Base-by-base conservation (phyloP, 176 grass and related monocot genomes). In the Pharus latifolius region DNA sequence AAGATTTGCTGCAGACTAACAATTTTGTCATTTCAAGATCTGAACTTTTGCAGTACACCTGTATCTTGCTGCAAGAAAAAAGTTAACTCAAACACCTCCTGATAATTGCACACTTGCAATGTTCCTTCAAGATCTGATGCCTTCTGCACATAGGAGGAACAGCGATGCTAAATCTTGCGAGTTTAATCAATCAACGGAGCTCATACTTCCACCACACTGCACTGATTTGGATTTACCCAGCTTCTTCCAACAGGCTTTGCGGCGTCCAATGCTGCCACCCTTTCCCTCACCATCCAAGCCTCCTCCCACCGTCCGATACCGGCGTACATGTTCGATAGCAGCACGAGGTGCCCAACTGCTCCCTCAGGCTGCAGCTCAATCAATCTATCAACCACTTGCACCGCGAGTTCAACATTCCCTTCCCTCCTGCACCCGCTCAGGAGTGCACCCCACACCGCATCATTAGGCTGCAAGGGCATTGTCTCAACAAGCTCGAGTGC, bases 321-420 rank as follows among this genome's bases (percentile, higher is more conserved):
- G 5, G 80, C 80, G 69, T 96, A 82, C 61, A 87, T 82, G 65
- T 91, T 88, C 3, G 85, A 75, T n/a, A 88, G 37, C 9, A 88
- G 61, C 37, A 88, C 79, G 44, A 91, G 80, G 68, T 88, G 62
- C 20, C 88, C 87, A 24, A 77, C 70, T 25, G 70, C 87, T 34
- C 75, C 24, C 3, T 77, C 65, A 19, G 83, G 80, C 65, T 84
- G 70, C 31, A 88, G 53, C 5, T 66, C 56, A 56, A 79, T 56
- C 49, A 96, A 56, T 40, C 60, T 70, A 46, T 84, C 53, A 38
- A 72, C 64, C 68, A 82, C 80, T 37, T 75, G 50, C 10, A 26
- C 40, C 2, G 87, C 91, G 22, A 96, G 84, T 59, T 60, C 69
- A 30, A 82, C 76, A 35, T 91, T 83, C 2, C 75, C 74, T 63